These are phyloP conservation scores for Nicotiana otophora DNA, from an alignment of 257 asterid genomes.

Conservation along the genomic window DNA sequence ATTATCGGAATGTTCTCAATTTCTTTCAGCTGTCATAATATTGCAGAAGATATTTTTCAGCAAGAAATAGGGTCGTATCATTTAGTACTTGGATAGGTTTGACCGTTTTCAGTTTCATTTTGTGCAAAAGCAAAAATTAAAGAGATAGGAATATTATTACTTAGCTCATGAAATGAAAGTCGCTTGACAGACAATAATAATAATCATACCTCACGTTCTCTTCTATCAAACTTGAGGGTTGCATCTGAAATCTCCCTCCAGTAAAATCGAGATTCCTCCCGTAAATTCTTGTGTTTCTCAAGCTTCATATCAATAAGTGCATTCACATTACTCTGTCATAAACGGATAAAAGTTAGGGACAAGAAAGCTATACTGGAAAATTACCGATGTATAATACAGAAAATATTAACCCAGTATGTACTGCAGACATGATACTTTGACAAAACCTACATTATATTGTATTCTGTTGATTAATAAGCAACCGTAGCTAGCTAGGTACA, in stretches of 20 bases:
- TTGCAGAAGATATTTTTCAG: not conserved
- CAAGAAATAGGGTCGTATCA: not conserved
- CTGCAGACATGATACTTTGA: not conserved
- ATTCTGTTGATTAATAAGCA: not conserved
- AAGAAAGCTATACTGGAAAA: not conserved
- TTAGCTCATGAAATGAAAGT: not conserved
- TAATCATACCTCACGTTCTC: slow-evolving; percentile 64
- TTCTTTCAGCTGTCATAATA: not conserved
- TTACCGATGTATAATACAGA: not conserved
- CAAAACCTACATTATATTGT: not conserved
- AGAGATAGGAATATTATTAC: not conserved
- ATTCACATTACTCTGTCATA: slow-evolving; percentile 50
- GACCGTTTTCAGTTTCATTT: not conserved
- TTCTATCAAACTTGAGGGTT: slow-evolving; percentile 65
- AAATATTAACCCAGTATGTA: not conserved
- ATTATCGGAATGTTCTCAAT: not conserved
- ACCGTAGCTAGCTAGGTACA: not conserved
- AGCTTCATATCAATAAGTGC: slow-evolving; percentile 76
- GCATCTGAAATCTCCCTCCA: slow-evolving; percentile 70
- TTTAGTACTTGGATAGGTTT: not conserved
- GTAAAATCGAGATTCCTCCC: slow-evolving; percentile 62
- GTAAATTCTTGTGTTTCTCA: slow-evolving; percentile 73
- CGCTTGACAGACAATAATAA: not conserved
- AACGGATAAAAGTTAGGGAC: slow-evolving; percentile 9
- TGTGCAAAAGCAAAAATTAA: not conserved